These are phyloP conservation scores for Primulina eburnea DNA, from an alignment of 257 asterid species.

Conservation along the genomic window DNA sequence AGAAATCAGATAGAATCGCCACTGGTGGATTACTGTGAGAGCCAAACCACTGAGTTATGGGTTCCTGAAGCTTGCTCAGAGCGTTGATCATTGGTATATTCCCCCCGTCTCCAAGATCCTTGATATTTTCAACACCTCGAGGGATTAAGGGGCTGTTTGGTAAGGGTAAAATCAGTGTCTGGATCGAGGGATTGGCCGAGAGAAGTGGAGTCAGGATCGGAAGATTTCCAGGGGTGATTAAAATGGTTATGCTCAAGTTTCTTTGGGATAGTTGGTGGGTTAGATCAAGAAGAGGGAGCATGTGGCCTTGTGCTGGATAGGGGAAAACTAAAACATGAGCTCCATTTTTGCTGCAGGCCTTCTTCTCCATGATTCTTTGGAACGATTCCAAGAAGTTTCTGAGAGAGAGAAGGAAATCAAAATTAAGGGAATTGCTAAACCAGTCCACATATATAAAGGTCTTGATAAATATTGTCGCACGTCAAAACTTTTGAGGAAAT, in stretches of 20 bases:
- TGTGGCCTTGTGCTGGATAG: constrained; percentile 89
- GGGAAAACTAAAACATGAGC: constrained; percentile 66
- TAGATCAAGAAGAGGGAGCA: constrained; percentile 59
- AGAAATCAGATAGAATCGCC: constrained; percentile 62
- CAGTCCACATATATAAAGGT: no score
- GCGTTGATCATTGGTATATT: constrained; percentile 49
- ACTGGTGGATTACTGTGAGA: constrained; percentile 53
- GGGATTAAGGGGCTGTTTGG: constrained; percentile 62
- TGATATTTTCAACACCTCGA: constrained; percentile 59
- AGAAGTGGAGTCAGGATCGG: constrained; percentile 49
- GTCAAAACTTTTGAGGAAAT: no score
- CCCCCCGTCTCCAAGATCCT: constrained; percentile 61
- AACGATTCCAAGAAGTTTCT: no score
- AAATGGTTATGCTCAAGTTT: constrained; percentile 48
- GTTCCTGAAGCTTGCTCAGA: constrained; percentile 40
- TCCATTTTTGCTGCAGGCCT: constrained; percentile 18
- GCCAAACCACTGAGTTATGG: constrained; percentile 50
- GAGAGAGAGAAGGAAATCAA: no score
- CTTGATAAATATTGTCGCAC: no score
- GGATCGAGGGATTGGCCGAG: constrained; percentile 47
- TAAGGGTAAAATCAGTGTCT: constrained; percentile 55
- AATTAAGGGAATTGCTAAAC: no score
- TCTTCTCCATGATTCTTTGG: neutral
- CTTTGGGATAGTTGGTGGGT: constrained; percentile 43
- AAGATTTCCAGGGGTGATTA: constrained; percentile 61